phyloP scores from a whole-genome alignment of 1,284 basidiomycete species.

The Trichosporon asahii region DNA sequence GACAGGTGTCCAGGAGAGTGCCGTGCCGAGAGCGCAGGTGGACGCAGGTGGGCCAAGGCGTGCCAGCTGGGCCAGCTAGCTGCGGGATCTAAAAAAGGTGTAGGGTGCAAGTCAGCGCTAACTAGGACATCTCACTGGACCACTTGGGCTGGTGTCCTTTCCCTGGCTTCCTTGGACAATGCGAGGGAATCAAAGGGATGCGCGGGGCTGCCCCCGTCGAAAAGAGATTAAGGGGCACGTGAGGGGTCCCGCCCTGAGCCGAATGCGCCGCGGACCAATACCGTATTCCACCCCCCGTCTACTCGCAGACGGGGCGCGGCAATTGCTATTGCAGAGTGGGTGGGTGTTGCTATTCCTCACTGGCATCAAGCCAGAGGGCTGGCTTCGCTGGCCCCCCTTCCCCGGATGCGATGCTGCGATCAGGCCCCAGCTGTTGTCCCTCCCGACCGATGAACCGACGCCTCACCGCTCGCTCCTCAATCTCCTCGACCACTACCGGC shows the following conservation, averaged over 20 bases:
- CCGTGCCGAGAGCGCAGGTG: neutral
- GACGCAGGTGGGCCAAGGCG: neutral
- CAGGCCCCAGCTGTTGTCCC: neutral
- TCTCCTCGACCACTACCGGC: neutral
- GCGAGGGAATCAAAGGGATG: too few species aligned
- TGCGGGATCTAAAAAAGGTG: neutral
- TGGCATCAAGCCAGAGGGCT: neutral
- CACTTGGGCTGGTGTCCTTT: too few species aligned
- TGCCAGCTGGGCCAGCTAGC: neutral
- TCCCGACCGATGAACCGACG: neutral
- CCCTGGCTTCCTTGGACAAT: too few species aligned
- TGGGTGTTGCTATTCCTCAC: neutral
- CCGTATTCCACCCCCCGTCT: neutral
- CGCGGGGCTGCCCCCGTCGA: neutral
- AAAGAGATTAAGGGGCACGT: neutral
- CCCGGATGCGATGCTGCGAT: conserved; percentile 2
- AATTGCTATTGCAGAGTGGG: neutral
- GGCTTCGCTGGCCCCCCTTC: too few species aligned
- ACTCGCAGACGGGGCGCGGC: neutral
- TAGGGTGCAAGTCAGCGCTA: neutral
- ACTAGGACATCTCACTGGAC: neutral
- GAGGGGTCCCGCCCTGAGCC: neutral
- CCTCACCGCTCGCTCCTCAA: neutral
- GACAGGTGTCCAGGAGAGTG: neutral
- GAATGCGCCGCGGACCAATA: neutral